Percentiles rank a stretch among this genome's conserved stretches.
Evolutionary conservation across 2,329 filamentous ascomycete genomes (phyloP).

Genomic region (Aspergillus ochraceoroseus): DNA sequence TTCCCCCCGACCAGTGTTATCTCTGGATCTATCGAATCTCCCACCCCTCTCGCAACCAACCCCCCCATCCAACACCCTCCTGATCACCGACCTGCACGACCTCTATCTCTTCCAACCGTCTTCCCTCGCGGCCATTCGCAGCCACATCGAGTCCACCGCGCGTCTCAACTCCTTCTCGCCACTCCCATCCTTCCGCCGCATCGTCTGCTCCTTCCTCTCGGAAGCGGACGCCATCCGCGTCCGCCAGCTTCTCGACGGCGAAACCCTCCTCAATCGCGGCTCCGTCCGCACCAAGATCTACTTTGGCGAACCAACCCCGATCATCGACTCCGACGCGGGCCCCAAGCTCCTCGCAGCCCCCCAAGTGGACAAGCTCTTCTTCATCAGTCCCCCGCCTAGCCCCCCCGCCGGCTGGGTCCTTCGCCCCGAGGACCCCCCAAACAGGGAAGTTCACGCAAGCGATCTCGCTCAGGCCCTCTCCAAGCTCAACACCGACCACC

Average conservation of each 20-base stretch:
- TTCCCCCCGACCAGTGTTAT: constrained; percentile 37
- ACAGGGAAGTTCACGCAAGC: constrained; percentile 60
- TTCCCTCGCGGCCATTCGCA: constrained; percentile 42
- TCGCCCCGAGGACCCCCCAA: constrained; percentile 59
- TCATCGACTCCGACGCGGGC: constrained; percentile 32
- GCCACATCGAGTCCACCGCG: constrained; percentile 40
- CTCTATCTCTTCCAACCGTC: constrained; percentile 45
- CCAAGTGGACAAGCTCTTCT: constrained; percentile 59
- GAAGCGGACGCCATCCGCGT: constrained; percentile 41
- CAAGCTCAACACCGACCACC: constrained; percentile 41
- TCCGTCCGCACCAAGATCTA: constrained; percentile 44
- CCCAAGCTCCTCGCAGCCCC: constrained; percentile 52
- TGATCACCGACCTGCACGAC: constrained; percentile 48
- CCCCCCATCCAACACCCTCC: constrained; percentile 48
- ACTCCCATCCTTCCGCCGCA: constrained; percentile 48
- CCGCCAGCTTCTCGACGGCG: constrained; percentile 42
- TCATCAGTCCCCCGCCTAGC: constrained; percentile 60
- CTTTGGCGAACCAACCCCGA: constrained; percentile 52
- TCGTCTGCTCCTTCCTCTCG: constrained; percentile 48
- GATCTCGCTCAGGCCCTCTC: constrained; percentile 56
- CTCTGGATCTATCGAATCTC: constrained; percentile 45
- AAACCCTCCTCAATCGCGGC: constrained; percentile 31
- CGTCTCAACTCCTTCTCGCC: constrained; percentile 50
- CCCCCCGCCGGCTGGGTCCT: constrained; percentile 63
- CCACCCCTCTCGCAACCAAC: constrained; percentile 45